Base-by-base conservation (phyloP, 306 rosid genomes). In the Spatholobus suberectus region DNA sequence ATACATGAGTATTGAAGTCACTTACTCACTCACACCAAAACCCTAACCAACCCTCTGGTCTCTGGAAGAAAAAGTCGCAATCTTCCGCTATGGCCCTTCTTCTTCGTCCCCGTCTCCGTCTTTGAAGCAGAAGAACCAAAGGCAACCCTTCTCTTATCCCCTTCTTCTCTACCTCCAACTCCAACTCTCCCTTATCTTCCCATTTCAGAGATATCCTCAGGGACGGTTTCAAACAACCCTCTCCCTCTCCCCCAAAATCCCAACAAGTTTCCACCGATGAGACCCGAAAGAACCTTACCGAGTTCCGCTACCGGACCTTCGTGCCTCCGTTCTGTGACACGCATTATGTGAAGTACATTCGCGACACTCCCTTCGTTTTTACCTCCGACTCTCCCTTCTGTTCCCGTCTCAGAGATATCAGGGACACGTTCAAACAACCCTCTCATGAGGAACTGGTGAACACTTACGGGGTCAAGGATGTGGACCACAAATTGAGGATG, bases 111-210 rank as follows among this genome's bases (percentile, higher is more conserved):
- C 91, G 62, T 20, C 83, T 90, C 40, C n/a, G 5, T 12, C 18
- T 20, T 68, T 72, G 69, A 49, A 75, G n/a, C n/a, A n/a, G 27
- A 51, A 81, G 38, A 70, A 52, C 17, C 73, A 86, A 73, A 80
- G 13, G 9, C 74, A 43, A 62, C 23, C 85, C 89, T 38, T 68
- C 88, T 78, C 68, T 81, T 1, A 38, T 0, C 41, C 55, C 2
- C 29, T 85, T 83, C 65, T 88, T 86, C 90, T 93, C 90, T 23
- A 83, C 95, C 40, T 85, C 87, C 23, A 34, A 23, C 3, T 21
- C 87, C 32, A 78, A 29, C 0, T 84, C 92, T 21, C 24, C 83
- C 1, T 21, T 84, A 8, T 59, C 85, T 13, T 76, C 89, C 24
- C 73, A 73, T 61, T 82, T 87, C 76, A 65, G 73, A 27, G 93